Evolutionary conservation across 169 alveolate genomes (phyloP).

Genomic region (Babesia caballi): DNA sequence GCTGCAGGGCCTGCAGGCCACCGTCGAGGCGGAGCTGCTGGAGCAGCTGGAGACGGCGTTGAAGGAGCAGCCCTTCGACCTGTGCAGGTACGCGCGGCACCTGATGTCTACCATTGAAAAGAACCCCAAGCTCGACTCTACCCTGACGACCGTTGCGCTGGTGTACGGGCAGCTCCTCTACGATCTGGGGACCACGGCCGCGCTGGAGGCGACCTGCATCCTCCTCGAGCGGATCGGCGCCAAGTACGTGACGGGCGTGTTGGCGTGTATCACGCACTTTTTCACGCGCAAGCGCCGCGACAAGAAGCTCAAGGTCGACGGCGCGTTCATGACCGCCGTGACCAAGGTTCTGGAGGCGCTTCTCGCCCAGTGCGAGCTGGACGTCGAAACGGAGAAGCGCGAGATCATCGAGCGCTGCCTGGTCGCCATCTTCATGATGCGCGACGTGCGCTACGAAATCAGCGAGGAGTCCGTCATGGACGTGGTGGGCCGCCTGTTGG

Average conservation of each 20-base stretch:
- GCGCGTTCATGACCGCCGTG: slow-evolving; percentile 7
- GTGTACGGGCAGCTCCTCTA: neutral
- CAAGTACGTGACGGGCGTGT: neutral
- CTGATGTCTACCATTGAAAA: neutral
- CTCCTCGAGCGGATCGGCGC: slow-evolving; percentile 1
- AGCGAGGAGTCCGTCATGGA: slow-evolving; percentile 2
- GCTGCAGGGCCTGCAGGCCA: slow-evolving; percentile 3
- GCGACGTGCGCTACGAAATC: slow-evolving; percentile 17
- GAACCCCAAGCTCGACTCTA: neutral
- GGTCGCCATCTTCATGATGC: slow-evolving; percentile 29
- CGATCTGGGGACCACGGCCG: slow-evolving; percentile 2
- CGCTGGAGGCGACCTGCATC: slow-evolving; percentile 12
- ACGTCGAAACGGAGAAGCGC: neutral
- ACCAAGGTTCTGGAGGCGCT: slow-evolving; percentile 15
- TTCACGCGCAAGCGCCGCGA: slow-evolving; percentile 3
- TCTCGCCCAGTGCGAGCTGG: slow-evolving; percentile 21
- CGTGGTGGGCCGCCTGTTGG: neutral
- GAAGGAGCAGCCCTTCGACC: neutral
- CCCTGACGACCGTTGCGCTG: neutral
- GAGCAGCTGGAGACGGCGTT: neutral
- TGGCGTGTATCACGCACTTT: slow-evolving; percentile 15
- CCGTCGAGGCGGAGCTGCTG: neutral
- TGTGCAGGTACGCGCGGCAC: neutral
- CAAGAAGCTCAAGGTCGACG: neutral
- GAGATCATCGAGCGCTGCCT: slow-evolving; percentile 45